Evolutionary conservation across 306 rosid species (phyloP), one percentile per base, ranked within the genome.

Genomic region (Fragaria vesca): DNA sequence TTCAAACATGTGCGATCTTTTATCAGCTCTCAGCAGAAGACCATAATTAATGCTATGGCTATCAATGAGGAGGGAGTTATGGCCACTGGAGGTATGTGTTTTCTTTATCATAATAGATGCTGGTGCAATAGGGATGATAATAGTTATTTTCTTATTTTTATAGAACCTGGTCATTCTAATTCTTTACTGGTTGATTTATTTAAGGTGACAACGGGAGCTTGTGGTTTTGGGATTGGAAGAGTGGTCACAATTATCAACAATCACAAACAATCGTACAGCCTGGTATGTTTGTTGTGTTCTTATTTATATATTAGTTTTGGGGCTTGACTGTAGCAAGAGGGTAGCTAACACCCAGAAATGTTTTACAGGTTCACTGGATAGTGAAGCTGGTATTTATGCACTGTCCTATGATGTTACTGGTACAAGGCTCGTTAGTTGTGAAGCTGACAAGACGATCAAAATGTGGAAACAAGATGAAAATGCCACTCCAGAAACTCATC

Each of bases 221-320:
- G 79, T 95, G 99, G 99, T 95, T 95, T 82, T 95, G 99, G 99
- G 99, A 93, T 68, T 95, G 99, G 99, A 92, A 90, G 88, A 95
- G 99, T 55, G 97, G 99, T 67, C 97, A 95, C 82, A 95, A 93
- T 86, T 95, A 85, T 68, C 99, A 95, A 84, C 99, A 95, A 84
- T 34, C 93, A 16, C 99, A 95, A 87, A 93, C 97, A 74, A 93
- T 95, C 68, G 99, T 95, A 34, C 99, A 95, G 68, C 97, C 99
- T 15, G 97, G 99, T 95, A 69, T 82, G 85, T 70, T 83, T 70
- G 54, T 77, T 36, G 28, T 17, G 17, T 45, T 28, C 12, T 1
- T 63, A 26, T 30, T n/a, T 50, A 62, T 66, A 3, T 62, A 16
- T 28, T 17, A 45, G 6, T 71, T 18, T 57, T 21, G 38, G 40